These are phyloP conservation scores for Mediolabrus comicus DNA, from an alignment of 108 stramenopile species.

Conservation along the genomic window DNA sequence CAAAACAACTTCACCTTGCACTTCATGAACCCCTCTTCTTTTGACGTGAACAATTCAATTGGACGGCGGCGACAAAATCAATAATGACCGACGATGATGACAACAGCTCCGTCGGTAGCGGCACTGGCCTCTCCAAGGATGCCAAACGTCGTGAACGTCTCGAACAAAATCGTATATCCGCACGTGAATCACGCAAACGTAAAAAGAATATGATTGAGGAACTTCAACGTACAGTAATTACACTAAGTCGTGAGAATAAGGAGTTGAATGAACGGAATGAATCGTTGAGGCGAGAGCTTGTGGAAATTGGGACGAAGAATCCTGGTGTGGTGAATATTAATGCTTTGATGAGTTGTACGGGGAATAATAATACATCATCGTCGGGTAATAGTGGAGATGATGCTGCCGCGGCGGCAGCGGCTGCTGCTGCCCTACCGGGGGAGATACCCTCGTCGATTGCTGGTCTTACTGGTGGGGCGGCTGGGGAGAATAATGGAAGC, in stretches of 20 bases:
- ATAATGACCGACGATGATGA: slow-evolving; percentile 10
- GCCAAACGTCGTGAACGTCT: slow-evolving; percentile 79
- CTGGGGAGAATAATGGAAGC: background rate
- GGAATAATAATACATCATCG: too few relatives aligned
- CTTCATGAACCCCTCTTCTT: background rate
- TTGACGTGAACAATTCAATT: background rate
- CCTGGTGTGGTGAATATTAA: slow-evolving; percentile 74
- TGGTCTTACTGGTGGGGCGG: background rate
- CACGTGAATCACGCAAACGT: slow-evolving; percentile 81
- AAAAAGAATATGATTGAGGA: slow-evolving; percentile 93
- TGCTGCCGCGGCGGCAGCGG: background rate
- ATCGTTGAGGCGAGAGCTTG: slow-evolving; percentile 57
- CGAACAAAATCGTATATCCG: slow-evolving; percentile 90
- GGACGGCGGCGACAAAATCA: background rate
- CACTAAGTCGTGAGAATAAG: slow-evolving; percentile 80
- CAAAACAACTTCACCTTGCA: too few relatives aligned
- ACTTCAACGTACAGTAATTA: slow-evolving; percentile 84
- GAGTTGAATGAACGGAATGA: slow-evolving; percentile 84
- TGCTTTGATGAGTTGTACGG: slow-evolving; percentile 53
- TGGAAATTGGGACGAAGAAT: slow-evolving; percentile 83
- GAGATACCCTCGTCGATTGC: background rate
- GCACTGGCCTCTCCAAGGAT: slow-evolving; percentile 15
- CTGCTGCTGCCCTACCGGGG: background rate
- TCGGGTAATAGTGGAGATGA: too few relatives aligned
- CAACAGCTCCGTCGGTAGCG: slow-evolving; percentile 6